Evolutionary conservation across 345 rosid species (phyloP).

Genomic region (Microthlaspi erraticum): DNA sequence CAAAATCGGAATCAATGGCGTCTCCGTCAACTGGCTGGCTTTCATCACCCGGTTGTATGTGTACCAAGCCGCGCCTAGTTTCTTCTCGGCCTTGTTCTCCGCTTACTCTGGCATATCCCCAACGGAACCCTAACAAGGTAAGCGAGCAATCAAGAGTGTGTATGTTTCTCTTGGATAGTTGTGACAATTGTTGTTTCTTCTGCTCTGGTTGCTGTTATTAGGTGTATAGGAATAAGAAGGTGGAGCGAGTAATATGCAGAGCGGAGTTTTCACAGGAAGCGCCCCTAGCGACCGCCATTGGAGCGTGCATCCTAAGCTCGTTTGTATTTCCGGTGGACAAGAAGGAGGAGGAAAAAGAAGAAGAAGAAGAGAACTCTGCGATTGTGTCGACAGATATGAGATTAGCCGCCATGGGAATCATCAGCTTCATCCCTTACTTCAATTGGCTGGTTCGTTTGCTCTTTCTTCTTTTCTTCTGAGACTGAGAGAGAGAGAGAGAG

Average conservation of each 20-base stretch:
- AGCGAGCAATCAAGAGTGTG: background rate
- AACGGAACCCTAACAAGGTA: slow-evolving; percentile 45
- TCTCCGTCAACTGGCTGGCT: slow-evolving; percentile 26
- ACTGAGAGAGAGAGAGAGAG: too few species aligned
- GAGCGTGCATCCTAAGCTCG: slow-evolving; percentile 77
- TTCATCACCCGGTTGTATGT: slow-evolving; percentile 23
- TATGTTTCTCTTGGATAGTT: background rate
- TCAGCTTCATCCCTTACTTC: slow-evolving; percentile 91
- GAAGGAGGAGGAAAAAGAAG: slow-evolving; percentile 56
- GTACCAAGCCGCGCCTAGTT: slow-evolving; percentile 28
- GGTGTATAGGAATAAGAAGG: slow-evolving; percentile 39
- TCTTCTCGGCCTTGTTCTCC: slow-evolving; percentile 13
- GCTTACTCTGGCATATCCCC: background rate
- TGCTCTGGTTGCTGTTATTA: background rate
- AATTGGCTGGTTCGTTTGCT: slow-evolving; percentile 80
- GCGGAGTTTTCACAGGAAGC: slow-evolving; percentile 73
- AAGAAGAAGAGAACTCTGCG: slow-evolving; percentile 53
- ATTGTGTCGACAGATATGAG: slow-evolving; percentile 73
- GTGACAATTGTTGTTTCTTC: background rate
- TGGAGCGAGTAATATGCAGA: slow-evolving; percentile 53
- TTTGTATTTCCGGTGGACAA: slow-evolving; percentile 59
- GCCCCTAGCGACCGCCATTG: slow-evolving; percentile 74
- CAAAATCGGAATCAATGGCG: slow-evolving; percentile 36
- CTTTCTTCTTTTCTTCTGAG: too few species aligned
- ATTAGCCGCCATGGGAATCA: slow-evolving; percentile 88